A percentile compares a stretch with the other conserved stretches of the same genome.
phyloP scores from a whole-genome alignment of 805 yeast genomes.

The Maudiozyma pseudohumilis region DNA sequence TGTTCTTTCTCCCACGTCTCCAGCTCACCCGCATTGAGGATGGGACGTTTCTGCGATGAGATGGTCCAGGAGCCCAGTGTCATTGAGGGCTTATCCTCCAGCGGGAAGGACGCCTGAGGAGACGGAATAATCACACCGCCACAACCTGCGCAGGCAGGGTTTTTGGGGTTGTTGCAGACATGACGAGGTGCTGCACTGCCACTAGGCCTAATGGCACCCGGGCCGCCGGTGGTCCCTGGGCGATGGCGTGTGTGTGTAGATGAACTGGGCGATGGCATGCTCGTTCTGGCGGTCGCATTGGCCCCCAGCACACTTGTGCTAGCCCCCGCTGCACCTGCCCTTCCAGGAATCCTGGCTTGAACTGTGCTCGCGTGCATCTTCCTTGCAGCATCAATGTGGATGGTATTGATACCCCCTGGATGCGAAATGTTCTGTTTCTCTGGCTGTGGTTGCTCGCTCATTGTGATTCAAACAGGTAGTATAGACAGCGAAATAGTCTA shows the following conservation, averaged over 20 bases:
- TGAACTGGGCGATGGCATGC: neutral
- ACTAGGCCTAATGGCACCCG: neutral
- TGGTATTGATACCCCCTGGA: constrained; percentile 38
- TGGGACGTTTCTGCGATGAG: constrained; percentile 63
- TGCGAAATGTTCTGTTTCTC: neutral
- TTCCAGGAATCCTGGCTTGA: constrained; percentile 26
- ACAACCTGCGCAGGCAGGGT: constrained; percentile 50
- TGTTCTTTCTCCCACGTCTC: constrained; percentile 48
- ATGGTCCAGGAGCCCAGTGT: constrained; percentile 66
- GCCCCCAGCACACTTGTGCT: constrained; percentile 1
- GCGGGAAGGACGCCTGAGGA: constrained; percentile 56
- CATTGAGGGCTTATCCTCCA: constrained; percentile 60
- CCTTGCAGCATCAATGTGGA: constrained; percentile 52
- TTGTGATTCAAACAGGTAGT: too few species aligned
- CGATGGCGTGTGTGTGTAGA: neutral
- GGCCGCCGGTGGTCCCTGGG: neutral
- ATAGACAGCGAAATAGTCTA: too few species aligned
- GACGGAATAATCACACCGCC: constrained; percentile 72
- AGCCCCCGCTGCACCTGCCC: neutral
- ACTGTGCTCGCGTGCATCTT: constrained; percentile 42
- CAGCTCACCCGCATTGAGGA: constrained; percentile 61
- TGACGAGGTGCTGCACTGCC: constrained; percentile 10
- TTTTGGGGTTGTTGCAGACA: constrained; percentile 27
- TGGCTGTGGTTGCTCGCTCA: too few species aligned
- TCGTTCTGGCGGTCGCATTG: too few species aligned